These are phyloP conservation scores for Calonectria honghensis DNA, from an alignment of 2,329 filamentous ascomycete species.

Conservation along the genomic window DNA sequence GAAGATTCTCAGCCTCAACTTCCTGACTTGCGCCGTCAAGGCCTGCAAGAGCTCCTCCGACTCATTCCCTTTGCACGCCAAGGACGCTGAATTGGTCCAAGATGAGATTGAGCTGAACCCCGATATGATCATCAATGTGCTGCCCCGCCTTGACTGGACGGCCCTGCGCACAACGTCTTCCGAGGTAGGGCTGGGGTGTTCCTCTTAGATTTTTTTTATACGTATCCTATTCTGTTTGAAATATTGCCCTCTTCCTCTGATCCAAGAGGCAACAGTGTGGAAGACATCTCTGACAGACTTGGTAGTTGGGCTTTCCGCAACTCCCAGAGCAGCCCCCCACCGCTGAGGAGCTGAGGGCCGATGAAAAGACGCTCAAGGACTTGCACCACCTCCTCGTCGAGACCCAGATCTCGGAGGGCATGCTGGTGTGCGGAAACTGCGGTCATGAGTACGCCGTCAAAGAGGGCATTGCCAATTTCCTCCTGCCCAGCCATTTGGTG, in stretches of 20 bases:
- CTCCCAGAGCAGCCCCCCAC: slow-evolving; percentile 80
- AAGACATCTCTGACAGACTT: neutral
- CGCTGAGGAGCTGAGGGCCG: slow-evolving; percentile 75
- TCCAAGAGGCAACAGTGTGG: neutral
- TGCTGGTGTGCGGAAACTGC: slow-evolving; percentile 92
- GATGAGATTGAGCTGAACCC: slow-evolving; percentile 90
- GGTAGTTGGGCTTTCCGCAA: slow-evolving; percentile 85
- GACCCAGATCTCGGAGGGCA: slow-evolving; percentile 92
- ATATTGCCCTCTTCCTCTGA: too few species aligned
- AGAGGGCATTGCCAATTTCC: slow-evolving; percentile 97
- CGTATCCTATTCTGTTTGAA: neutral
- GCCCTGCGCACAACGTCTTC: slow-evolving; percentile 84
- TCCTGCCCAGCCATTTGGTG: slow-evolving; percentile 94
- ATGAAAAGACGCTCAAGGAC: slow-evolving; percentile 84
- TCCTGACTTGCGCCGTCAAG: slow-evolving; percentile 96
- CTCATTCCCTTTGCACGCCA: slow-evolving; percentile 93
- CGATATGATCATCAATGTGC: slow-evolving; percentile 86
- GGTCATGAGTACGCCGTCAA: slow-evolving; percentile 95
- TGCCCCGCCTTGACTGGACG: slow-evolving; percentile 92
- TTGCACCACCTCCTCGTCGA: slow-evolving; percentile 89
- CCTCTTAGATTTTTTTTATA: neutral
- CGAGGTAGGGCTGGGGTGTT: slow-evolving; percentile 75
- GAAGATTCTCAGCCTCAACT: slow-evolving; percentile 98
- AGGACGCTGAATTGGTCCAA: slow-evolving; percentile 92
- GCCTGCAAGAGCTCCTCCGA: slow-evolving; percentile 87